Percentiles rank a stretch among this genome's conserved stretches.
Conservation (phyloP, 768 basidiomycete genomes). For the Pleurotus salmoneostramineus region DNA sequence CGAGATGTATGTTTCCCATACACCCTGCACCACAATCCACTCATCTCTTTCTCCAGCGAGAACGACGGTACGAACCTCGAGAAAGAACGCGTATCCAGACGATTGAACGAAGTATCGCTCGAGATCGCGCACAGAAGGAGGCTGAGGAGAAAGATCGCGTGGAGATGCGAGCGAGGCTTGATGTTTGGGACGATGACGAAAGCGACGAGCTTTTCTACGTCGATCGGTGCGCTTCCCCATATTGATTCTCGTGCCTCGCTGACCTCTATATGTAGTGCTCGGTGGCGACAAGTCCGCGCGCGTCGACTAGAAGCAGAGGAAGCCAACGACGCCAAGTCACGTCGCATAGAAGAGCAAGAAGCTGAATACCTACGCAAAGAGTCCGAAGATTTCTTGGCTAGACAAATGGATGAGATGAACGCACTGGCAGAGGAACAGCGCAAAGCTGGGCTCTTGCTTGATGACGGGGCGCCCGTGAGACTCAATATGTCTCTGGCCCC, state of each 20-base stretch:
- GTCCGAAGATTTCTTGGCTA: conserved; percentile 89
- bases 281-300: conserved; percentile 81
- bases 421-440: conserved; percentile 87
- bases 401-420: conserved; percentile 96
- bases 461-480: conserved; percentile 89
- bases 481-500: conserved; percentile 72
- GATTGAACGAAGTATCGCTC: conserved; percentile 71
- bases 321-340: conserved; percentile 79
- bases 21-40: not conserved
- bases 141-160: conserved; percentile 76
- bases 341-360: conserved; percentile 80
- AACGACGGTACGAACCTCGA: conserved; percentile 88
- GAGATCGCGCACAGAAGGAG: conserved; percentile 68
- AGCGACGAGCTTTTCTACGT: conserved; percentile 92
- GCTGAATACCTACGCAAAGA: conserved; percentile 83
- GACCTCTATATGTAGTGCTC: conserved; percentile 39
- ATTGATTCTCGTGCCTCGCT: not conserved
- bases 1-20: conserved; percentile 62
- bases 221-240: conserved; percentile 62
- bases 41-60: conserved; percentile 56
- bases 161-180: conserved; percentile 78
- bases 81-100: conserved; percentile 79
- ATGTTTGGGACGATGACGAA: conserved; percentile 91
- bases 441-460: conserved; percentile 84
- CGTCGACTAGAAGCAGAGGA: conserved; percentile 75